Base-by-base conservation (phyloP, 768 basidiomycete species). In the Clitopilus passeckerianus region DNA sequence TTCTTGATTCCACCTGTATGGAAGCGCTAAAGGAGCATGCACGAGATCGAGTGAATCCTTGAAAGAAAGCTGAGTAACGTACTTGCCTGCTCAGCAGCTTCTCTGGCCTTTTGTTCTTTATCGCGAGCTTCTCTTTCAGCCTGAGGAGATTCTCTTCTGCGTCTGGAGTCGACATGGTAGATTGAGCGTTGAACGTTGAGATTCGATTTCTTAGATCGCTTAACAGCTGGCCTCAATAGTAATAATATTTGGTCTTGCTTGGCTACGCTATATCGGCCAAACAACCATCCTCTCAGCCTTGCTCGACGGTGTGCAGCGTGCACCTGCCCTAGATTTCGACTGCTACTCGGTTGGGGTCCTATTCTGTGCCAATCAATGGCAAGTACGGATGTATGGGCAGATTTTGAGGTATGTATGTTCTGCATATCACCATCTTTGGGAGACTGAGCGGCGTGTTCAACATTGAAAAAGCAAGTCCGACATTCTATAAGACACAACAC, bases 1-100 rank as follows among this genome's bases (percentile, higher is more conserved):
- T 65, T 94, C 86, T 70, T 99, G 97, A 53, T 75, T 86, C 97
- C 97, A 99, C 57, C 73, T 77, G 72, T 96, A 98, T 5, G 97
- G 97, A 62, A 99, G 77, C 16, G 86, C 93, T 94, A 65, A 18
- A 34, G 16, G 16, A 53, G 54, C 20, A 55, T 8, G 62, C 64
- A 66, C 60, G 62, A 62, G 63, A 67, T 63, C 58, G 59, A 58
- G 58, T 65, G 57, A 64, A 63, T 63, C 61, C 56, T 53, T 46
- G 59, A 60, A 53, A 9, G 54, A 54, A 63, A 60, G 57, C 64
- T 61, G 44, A 53, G 56, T 12, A n/a, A 64, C 85, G 63, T 75
- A 95, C 95, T 87, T 61, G 87, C 90, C 74, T 97, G 95, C 72
- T 97, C 95, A 50, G 72, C 78, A 63, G 73, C 71, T 74, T 97